Base-by-base conservation (phyloP, 2,329 filamentous ascomycete species). In the Teratosphaeria gauchensis region DNA sequence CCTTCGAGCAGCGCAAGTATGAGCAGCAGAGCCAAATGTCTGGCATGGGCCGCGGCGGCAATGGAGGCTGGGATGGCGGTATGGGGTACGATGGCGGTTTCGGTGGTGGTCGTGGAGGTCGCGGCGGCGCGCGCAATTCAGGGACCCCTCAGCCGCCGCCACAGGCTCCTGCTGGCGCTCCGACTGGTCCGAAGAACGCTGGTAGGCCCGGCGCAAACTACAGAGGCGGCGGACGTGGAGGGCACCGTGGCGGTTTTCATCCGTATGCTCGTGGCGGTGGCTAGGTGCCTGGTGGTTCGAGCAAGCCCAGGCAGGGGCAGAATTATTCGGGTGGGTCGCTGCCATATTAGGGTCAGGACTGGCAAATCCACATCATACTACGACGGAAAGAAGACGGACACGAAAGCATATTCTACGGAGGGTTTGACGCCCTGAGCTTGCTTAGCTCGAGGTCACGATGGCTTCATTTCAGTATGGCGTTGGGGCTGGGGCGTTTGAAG, bases 131-230 rank as follows among this genome's bases (percentile, higher is more conserved):
- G 58, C 56, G 60, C 53, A 55, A 61, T 48, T 63, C 66, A 56
- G 62, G 61, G 6, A 58, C 59, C 30, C 32, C 61, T 55, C 38
- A 38, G 14, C 28, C 54, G 16, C 75, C 70, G 75, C 74, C 65
- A 74, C 74, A 77, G 66, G 77, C 78, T 14, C 90, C 90, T 21
- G 86, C 88, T 4, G 90, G 90, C 70, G 90, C 94, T 5, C 94
- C 94, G 0, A 99, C 94, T 0, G 94, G 94, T 0, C 94, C 94
- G 4, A 95, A 95, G 81, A 99, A 97, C 69, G 90, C 92, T 0
- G 92, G 92, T 30, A 88, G 87, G 70, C 90, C 92, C 1, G 91
- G 92, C 16, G 90, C 90, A 1, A 96, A 96, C 75, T 97, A 96
- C 73, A 87, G 92, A 48, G 92, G 94, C 56, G 92, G 92, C 56